Evolutionary conservation across 2,329 filamentous ascomycete species (phyloP).

Genomic region (Mycosphaerelloides madeirae): DNA sequence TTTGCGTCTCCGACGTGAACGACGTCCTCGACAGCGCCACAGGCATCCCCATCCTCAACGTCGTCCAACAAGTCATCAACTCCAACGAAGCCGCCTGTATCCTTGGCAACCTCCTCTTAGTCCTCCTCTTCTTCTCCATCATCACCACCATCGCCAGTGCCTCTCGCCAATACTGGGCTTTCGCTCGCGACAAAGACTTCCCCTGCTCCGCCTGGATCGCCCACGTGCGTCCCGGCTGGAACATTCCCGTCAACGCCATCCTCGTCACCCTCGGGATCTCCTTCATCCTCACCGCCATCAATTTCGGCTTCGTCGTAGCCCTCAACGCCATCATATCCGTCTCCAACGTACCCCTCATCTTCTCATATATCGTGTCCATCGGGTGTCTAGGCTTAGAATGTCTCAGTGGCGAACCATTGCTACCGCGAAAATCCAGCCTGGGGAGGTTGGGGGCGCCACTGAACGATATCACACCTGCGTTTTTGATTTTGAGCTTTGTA

Average conservation of each 20-base stretch:
- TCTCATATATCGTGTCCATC: constrained; percentile 38
- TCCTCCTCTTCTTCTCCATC: constrained; percentile 19
- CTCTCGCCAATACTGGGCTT: constrained; percentile 42
- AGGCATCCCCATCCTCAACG: constrained; percentile 21
- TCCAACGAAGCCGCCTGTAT: constrained; percentile 17
- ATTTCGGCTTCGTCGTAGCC: constrained; percentile 32
- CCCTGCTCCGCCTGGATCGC: constrained; percentile 34
- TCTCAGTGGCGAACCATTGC: constrained; percentile 31
- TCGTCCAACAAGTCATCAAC: constrained; percentile 22
- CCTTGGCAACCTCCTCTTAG: constrained; percentile 19
- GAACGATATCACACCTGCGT: no score
- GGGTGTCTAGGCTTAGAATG: constrained; percentile 35
- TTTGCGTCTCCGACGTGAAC: constrained; percentile 16
- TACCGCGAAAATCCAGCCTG: constrained; percentile 36
- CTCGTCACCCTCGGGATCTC: constrained; percentile 10
- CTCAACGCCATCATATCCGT: constrained; percentile 41
- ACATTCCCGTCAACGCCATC: constrained; percentile 9
- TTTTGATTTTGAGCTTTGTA: no score
- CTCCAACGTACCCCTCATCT: constrained; percentile 35
- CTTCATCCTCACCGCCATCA: constrained; percentile 32
- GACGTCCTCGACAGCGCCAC: constrained; percentile 12
- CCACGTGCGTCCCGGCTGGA: constrained; percentile 17
- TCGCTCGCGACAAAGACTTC: constrained; percentile 39
- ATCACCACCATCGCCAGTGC: constrained; percentile 36
- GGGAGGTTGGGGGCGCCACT: constrained; percentile 30